These are phyloP conservation scores for rapeseed (Brassica napus) DNA, from an alignment of 345 rosid genomes.

Conservation along the genomic window DNA sequence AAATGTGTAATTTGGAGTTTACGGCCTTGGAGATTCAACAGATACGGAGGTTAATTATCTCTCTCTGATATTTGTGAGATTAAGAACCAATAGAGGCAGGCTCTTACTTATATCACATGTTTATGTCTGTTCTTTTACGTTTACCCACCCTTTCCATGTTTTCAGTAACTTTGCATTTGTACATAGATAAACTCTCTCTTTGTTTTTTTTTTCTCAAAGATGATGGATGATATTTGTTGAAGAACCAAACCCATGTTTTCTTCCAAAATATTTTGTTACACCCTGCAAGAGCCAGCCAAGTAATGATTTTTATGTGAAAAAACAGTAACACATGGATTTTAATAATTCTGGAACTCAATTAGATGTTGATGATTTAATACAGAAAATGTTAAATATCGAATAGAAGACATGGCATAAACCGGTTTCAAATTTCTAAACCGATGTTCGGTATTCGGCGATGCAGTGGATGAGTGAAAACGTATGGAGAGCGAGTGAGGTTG, in stretches of 20 bases:
- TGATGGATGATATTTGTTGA: background rate
- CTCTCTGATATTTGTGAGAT: background rate
- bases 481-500: background rate
- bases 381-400: background rate
- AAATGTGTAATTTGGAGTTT: background rate
- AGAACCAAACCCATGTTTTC: background rate
- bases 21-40: background rate
- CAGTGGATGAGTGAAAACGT: background rate
- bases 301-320: background rate
- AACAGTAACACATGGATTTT: background rate
- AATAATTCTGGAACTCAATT: background rate
- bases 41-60: background rate
- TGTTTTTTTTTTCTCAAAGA: conserved; percentile 8
- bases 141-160: background rate
- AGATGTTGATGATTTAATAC: background rate
- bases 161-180: conserved; percentile 17
- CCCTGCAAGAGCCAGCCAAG: background rate
- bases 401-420: background rate
- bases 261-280: background rate
- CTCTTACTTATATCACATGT: background rate
- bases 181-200: conserved; percentile 22
- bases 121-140: conserved; percentile 1
- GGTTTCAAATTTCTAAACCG: conserved; percentile 12
- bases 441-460: conserved; percentile 1
- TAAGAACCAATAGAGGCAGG: background rate